Base-by-base conservation (phyloP, 164 flowering plant genomes). In the Stephania yunnanensis region DNA sequence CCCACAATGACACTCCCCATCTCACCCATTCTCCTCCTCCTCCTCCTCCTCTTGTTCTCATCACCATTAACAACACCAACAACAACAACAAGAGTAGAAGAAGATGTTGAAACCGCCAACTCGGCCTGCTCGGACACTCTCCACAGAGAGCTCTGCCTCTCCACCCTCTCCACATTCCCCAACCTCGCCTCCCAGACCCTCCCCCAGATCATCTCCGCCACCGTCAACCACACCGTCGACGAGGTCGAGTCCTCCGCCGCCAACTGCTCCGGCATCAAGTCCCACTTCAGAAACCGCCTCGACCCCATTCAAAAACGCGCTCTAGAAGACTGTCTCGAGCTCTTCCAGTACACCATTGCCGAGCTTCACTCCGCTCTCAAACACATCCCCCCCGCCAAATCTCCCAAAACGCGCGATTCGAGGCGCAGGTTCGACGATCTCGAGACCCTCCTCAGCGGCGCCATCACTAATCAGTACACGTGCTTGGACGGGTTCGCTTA, bases 401-500 rank as follows among this genome's bases (percentile, higher is more conserved):
- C 83, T 12, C 17, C 81, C 42, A 36, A 36, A 36, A 36, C 42
- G 42, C 42, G 42, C 42, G 4, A 36, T 1, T 36, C 42, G 3
- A 36, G 42, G 42, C 42, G 42, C 1, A 25, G 25, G 25, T 25
- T 25, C 25, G 25, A 78, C 45, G 88, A 89, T 58, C 36, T 92
- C 46, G 86, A 84, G 74, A 89, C 97, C 0, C 69, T 89, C 10
- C 67, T 95, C 20, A 95, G 99, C 73, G 99, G 83, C 1, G 93
- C 93, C 15, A 92, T 92, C 85, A 95, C 99, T 25, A 91, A 95
- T 74, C 93, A 87, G 77, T 78, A 82, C 85, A 93, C 98, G 2
- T 95, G 98, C 78, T 91, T 95, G 17, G 99, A 95, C 31, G 99
- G 98, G 17, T 87, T 95, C 66, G 86, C 87, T 19, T 73, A 77